These are phyloP conservation scores for Solanum neorickii DNA, from an alignment of 257 asterid species.

Conservation along the genomic window DNA sequence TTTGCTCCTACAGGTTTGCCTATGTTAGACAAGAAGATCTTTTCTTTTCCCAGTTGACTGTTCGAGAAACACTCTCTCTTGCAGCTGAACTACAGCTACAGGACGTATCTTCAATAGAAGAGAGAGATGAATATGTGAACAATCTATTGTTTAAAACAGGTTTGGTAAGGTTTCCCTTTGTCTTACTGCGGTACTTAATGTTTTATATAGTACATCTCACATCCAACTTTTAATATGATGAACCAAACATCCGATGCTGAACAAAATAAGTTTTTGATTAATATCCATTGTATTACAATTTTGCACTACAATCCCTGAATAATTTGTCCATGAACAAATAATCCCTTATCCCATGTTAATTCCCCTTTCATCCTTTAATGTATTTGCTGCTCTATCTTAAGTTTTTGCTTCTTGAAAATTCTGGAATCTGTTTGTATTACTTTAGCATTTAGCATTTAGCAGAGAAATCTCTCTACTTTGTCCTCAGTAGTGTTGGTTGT, in stretches of 20 bases:
- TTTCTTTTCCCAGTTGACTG: slow-evolving; percentile 95
- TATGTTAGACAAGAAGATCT: slow-evolving; percentile 93
- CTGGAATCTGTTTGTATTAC: neutral
- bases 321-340: neutral
- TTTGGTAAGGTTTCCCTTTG: slow-evolving; percentile 46
- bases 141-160: slow-evolving; percentile 70
- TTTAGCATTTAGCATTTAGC: neutral
- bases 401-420: neutral
- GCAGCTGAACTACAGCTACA: slow-evolving; percentile 96
- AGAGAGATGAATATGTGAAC: slow-evolving; percentile 70
- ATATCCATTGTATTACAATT: neutral
- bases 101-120: slow-evolving; percentile 55
- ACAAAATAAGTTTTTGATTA: neutral
- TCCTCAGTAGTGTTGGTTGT: slow-evolving; percentile 5
- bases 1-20: slow-evolving; percentile 55
- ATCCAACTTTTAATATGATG: neutral
- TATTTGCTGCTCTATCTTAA: neutral
- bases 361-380: neutral
- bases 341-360: neutral
- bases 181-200: neutral
- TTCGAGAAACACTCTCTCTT: slow-evolving; percentile 87
- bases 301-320: neutral
- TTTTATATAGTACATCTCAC: neutral
- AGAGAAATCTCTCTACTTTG: neutral
- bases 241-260: neutral